These are phyloP conservation scores for Picea glauca DNA, from an alignment of 75 land plant species.

Conservation along the genomic window DNA sequence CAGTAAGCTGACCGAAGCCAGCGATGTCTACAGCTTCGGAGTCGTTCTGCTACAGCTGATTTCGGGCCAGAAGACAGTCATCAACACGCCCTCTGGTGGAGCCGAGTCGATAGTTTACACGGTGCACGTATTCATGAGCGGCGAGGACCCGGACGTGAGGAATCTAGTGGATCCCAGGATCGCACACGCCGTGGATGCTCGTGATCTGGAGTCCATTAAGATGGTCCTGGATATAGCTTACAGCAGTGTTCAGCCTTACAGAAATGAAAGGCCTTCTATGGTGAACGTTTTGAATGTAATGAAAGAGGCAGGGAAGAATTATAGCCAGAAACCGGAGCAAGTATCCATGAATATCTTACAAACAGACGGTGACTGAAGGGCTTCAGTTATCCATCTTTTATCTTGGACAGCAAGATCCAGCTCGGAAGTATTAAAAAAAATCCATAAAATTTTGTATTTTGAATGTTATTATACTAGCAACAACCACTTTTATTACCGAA, in stretches of 20 bases:
- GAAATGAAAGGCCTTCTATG: constrained; percentile 20
- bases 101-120: constrained; percentile 27
- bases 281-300: constrained; percentile 15
- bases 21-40: too few species aligned
- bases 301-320: background rate
- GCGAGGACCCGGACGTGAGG: too few species aligned
- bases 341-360: too few species aligned
- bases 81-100: background rate
- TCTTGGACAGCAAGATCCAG: too few species aligned
- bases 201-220: background rate
- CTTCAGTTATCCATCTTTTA: too few species aligned
- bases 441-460: too few species aligned
- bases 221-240: constrained; percentile 10
- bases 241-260: constrained; percentile 20
- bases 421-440: too few species aligned
- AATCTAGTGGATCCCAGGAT: constrained; percentile 16
- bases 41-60: constrained; percentile 25
- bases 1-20: too few species aligned
- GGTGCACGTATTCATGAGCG: background rate
- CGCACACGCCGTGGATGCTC: background rate
- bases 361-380: too few species aligned
- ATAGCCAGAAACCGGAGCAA: too few species aligned
- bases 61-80: constrained; percentile 37
- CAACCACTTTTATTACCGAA: too few species aligned
- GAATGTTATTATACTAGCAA: too few species aligned